A percentile compares a stretch with the other conserved stretches of the same genome.
phyloP scores from a whole-genome alignment of 2,329 filamentous ascomycete genomes.

The Cladophialophora bantiana region DNA sequence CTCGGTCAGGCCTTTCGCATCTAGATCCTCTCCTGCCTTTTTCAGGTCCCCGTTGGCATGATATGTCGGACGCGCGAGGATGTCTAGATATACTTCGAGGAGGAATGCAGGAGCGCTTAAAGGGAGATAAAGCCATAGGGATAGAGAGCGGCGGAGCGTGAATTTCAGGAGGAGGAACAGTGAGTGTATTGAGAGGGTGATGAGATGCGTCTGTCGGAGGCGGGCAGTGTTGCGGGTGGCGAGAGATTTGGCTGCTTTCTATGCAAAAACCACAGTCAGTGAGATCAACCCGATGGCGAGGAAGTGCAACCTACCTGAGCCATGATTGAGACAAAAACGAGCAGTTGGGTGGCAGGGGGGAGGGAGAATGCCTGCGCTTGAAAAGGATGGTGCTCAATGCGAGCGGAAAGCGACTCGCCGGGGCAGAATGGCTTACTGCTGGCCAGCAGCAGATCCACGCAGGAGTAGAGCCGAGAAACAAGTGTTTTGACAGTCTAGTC shows the following conservation, averaged over 20 bases:
- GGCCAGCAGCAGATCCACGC: background rate
- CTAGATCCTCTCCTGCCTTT: constrained; percentile 83
- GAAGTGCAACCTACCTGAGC: background rate
- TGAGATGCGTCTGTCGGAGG: constrained; percentile 82
- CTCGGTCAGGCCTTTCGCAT: constrained; percentile 86
- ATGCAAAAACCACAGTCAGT: background rate
- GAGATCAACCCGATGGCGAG: background rate
- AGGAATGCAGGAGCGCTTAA: constrained; percentile 76
- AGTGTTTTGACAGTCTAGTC: background rate
- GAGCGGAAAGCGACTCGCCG: background rate
- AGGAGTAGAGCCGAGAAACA: background rate
- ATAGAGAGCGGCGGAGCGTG: constrained; percentile 67
- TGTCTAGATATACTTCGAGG: constrained; percentile 86
- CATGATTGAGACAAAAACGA: background rate
- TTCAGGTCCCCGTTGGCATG: constrained; percentile 71
- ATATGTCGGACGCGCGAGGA: constrained; percentile 78
- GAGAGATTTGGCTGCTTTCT: constrained; percentile 63
- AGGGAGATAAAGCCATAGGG: constrained; percentile 70
- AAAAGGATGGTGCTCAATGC: background rate
- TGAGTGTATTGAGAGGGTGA: constrained; percentile 73
- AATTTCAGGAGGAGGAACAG: constrained; percentile 77
- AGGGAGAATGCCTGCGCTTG: background rate
- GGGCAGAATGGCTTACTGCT: background rate
- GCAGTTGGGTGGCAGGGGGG: background rate
- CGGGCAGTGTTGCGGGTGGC: constrained; percentile 80